A percentile compares a stretch with the other conserved stretches of the same genome.
These are phyloP conservation scores for Herpomyces periplanetae DNA, from an alignment of 2,329 filamentous ascomycete species.

Conservation along the genomic window DNA sequence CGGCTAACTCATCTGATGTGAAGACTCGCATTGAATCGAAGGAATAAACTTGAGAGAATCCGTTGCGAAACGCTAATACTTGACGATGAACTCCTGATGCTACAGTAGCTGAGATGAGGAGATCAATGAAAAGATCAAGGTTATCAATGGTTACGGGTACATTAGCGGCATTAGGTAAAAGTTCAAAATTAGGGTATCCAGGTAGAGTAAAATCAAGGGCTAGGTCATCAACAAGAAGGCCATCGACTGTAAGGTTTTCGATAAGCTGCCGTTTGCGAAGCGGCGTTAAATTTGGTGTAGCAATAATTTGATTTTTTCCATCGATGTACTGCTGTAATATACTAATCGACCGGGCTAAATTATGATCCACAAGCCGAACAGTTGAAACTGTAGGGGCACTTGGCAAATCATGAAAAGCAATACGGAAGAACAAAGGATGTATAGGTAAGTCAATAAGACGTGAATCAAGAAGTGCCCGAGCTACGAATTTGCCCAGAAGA, in stretches of 20 bases:
- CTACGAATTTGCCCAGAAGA: constrained; percentile 81
- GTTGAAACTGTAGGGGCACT: constrained; percentile 37
- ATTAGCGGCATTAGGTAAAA: constrained; percentile 32
- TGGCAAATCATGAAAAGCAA: constrained; percentile 31
- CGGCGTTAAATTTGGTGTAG: constrained; percentile 21
- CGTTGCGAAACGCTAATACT: constrained; percentile 53
- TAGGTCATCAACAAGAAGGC: constrained; percentile 42
- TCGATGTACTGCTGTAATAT: constrained; percentile 51
- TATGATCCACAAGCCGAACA: constrained; percentile 53
- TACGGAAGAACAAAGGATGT: constrained; percentile 87
- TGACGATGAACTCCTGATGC: constrained; percentile 58
- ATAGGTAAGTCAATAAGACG: constrained; percentile 91
- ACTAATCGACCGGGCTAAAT: constrained; percentile 46
- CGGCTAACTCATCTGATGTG: constrained; percentile 72
- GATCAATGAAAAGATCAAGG: constrained; percentile 52
- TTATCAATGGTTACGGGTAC: constrained; percentile 52
- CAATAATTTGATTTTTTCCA: constrained; percentile 43
- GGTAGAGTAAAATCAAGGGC: constrained; percentile 79
- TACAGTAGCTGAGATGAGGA: constrained; percentile 61
- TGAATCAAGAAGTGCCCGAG: constrained; percentile 87
- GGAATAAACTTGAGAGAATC: constrained; percentile 84
- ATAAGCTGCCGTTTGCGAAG: constrained; percentile 29
- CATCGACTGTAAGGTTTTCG: constrained; percentile 29
- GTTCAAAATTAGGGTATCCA: constrained; percentile 51
- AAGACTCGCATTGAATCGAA: constrained; percentile 73